Evolutionary conservation across 2,329 filamentous ascomycete genomes (phyloP), one percentile per base, ranked within the genome.

Genomic region (Botrytis deweyae): DNA sequence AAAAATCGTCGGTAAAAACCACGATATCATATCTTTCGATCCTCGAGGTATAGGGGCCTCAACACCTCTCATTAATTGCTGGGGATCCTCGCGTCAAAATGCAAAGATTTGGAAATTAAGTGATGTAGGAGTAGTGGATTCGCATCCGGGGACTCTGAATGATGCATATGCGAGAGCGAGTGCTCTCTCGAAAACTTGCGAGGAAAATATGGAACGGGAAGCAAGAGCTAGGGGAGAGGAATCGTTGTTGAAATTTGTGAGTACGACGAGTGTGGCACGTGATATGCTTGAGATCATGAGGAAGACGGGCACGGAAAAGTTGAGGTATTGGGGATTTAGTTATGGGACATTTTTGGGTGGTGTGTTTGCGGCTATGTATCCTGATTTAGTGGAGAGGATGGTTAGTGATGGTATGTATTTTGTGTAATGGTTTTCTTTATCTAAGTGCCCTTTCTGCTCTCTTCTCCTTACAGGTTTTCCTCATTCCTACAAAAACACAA

Each of bases 1-100:
- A 76, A 82, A 81, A 5, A 83, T 87, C 38, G 83, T 86, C 0
- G 86, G 69, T 9, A 42, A 25, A 25, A 86, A 87, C 74, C 82
- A 86, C 78, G 86, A 88, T 66, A 82, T 88, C 2, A 83, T 88
- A 73, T 83, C 84, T 61, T 88, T 86, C 70, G 86, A 88, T 69
- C 86, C 86, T 1, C 83, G 87, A 36, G 87, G 87, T 33, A 80
- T 84, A 82, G 73, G 86, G 8, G 83, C 84, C 5, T 86, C 86
- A 1, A 81, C 84, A 0, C 86, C 87, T 0, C 78, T 83, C 9
- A 79, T 87, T 18, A 83, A 87, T 55, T 88, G 87, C 77, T 88
- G 86, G 86, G 80, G 52, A 0, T 16, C 78, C 4, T 83, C 82
- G 0, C 77, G 79, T 1, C 83, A 85, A 77, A 83, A 84, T 75